Percentiles rank a stretch among this genome's conserved stretches.
Evolutionary conservation across 805 yeast genomes (phyloP).

Genomic region (Candida glaebosa): DNA sequence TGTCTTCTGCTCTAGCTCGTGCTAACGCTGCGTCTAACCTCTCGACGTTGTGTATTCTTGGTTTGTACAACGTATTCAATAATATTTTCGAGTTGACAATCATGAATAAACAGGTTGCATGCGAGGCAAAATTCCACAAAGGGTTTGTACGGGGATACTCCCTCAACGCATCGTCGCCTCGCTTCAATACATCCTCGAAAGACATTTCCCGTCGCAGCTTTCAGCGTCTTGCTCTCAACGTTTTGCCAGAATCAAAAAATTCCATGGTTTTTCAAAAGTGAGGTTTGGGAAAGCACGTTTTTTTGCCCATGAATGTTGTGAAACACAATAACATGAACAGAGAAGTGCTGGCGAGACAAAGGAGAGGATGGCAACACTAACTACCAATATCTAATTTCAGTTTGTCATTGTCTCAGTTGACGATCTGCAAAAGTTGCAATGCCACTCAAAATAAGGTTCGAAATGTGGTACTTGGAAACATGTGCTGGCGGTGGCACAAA

Average conservation of each 20-base stretch:
- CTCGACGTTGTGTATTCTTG: constrained; percentile 58
- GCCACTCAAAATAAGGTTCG: too few relatives aligned
- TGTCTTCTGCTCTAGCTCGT: constrained; percentile 60
- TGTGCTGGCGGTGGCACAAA: too few relatives aligned
- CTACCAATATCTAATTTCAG: too few relatives aligned
- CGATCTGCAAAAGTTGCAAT: too few relatives aligned
- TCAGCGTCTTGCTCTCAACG: neutral
- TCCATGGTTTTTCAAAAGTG: neutral
- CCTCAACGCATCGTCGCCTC: constrained; percentile 70
- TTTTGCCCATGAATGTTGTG: constrained; percentile 3
- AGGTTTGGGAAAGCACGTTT: constrained; percentile 2
- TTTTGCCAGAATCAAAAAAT: neutral
- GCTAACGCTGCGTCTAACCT: constrained; percentile 61
- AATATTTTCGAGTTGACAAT: constrained; percentile 63
- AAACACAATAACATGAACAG: neutral
- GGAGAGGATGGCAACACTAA: too few relatives aligned
- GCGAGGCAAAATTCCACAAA: constrained; percentile 68
- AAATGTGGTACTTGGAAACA: too few relatives aligned
- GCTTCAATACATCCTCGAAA: constrained; percentile 57
- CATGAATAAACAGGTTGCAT: constrained; percentile 63
- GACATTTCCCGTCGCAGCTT: constrained; percentile 48
- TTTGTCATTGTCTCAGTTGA: too few relatives aligned
- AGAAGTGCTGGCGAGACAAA: neutral
- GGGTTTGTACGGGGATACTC: constrained; percentile 57
- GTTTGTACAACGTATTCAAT: constrained; percentile 59